Conservation (phyloP, 2,329 filamentous ascomycete genomes). For the Metarhizium humberi region DNA sequence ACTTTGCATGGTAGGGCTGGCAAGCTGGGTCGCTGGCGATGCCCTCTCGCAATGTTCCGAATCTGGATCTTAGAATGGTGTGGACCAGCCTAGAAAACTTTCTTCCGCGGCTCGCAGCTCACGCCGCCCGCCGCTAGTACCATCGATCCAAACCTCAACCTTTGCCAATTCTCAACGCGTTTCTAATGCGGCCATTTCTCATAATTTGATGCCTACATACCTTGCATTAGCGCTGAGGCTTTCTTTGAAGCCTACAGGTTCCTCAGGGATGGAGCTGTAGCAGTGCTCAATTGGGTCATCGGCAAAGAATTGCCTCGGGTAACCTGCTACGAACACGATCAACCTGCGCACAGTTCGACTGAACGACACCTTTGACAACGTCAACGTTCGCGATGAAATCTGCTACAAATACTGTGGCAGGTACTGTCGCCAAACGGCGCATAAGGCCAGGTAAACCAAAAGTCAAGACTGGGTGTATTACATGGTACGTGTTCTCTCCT, state of each 20-base stretch:
- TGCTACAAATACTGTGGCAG: neutral
- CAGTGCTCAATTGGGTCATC: too few species aligned
- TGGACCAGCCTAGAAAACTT: too few species aligned
- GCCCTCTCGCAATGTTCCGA: neutral
- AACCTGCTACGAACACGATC: too few species aligned
- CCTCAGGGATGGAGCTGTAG: too few species aligned
- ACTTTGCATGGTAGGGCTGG: neutral
- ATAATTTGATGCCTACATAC: too few species aligned
- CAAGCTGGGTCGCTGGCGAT: too few species aligned
- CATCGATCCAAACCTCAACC: neutral
- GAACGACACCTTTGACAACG: neutral
- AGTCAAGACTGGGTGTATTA: conserved; percentile 29
- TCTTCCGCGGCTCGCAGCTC: neutral
- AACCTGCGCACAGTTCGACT: too few species aligned
- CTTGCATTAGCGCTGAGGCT: too few species aligned
- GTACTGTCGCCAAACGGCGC: conserved; percentile 8
- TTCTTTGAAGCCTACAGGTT: too few species aligned
- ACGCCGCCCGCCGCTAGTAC: neutral
- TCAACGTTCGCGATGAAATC: neutral
- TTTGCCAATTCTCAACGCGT: neutral
- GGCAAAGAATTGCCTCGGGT: too few species aligned
- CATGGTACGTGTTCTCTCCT: conserved; percentile 21
- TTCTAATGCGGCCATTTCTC: too few species aligned
- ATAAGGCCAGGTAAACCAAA: conserved; percentile 28
- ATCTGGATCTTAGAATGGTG: neutral